Evolutionary conservation across 2,329 filamentous ascomycete genomes (phyloP).

Genomic region (Aspergillus niger): DNA sequence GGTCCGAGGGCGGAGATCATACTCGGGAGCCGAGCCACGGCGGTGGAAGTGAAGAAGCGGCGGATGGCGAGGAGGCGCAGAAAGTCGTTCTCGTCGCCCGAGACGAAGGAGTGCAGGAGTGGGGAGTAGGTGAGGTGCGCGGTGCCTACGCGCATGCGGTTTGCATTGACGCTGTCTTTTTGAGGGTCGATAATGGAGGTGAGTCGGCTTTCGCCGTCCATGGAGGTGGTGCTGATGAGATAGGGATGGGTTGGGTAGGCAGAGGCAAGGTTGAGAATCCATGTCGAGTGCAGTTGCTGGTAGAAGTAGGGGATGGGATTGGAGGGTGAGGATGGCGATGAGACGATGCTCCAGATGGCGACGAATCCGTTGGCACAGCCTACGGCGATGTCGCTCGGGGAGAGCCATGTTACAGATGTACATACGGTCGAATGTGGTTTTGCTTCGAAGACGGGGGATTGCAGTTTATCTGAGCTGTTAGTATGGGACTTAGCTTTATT

Average conservation of each 20-base stretch:
- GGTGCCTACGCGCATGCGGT: slow-evolving; percentile 54
- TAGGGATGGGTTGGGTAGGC: slow-evolving; percentile 58
- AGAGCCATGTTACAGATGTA: slow-evolving; percentile 60
- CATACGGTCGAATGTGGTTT: slow-evolving; percentile 55
- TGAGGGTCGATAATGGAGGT: slow-evolving; percentile 55
- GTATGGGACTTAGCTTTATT: background rate
- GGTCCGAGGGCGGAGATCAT: slow-evolving; percentile 37
- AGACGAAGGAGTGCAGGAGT: slow-evolving; percentile 55
- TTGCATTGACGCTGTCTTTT: slow-evolving; percentile 47
- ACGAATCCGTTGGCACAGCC: slow-evolving; percentile 60
- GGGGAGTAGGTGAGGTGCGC: slow-evolving; percentile 58
- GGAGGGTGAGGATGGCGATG: slow-evolving; percentile 18
- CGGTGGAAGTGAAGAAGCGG: slow-evolving; percentile 54
- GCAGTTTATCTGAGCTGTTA: slow-evolving; percentile 42
- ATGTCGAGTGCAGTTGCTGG: slow-evolving; percentile 38
- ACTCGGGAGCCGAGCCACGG: slow-evolving; percentile 50
- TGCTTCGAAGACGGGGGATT: slow-evolving; percentile 53
- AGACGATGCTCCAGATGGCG: slow-evolving; percentile 54
- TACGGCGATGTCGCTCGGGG: slow-evolving; percentile 55
- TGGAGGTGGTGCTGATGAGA: slow-evolving; percentile 54
- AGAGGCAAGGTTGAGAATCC: slow-evolving; percentile 45
- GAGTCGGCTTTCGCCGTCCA: slow-evolving; percentile 58
- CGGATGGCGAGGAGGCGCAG: slow-evolving; percentile 53
- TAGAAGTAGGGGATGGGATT: slow-evolving; percentile 39
- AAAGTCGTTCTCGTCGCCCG: slow-evolving; percentile 57